A percentile compares a stretch with the other conserved stretches of the same genome.
phyloP scores from a whole-genome alignment of 495 filamentous ascomycete genomes.

The Rostrohypoxylon terebratum region DNA sequence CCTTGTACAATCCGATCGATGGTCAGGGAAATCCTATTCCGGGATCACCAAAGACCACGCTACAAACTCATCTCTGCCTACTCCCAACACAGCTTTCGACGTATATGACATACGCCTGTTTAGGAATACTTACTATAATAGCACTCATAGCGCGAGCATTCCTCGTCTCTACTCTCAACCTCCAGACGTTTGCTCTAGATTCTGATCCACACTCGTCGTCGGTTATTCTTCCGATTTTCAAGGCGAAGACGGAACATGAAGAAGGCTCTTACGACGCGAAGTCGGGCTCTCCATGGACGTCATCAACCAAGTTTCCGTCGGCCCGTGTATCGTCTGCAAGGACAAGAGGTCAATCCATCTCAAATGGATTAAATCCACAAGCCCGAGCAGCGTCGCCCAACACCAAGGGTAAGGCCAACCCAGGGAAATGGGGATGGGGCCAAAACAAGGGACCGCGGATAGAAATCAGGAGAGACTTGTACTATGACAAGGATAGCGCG shows the following conservation, averaged over 20 bases:
- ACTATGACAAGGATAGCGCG: conserved; percentile 51
- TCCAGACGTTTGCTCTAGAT: conserved; percentile 60
- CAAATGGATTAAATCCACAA: conserved; percentile 28
- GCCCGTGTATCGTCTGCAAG: conserved; percentile 40
- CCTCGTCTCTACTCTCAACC: conserved; percentile 61
- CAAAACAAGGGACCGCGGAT: conserved; percentile 54
- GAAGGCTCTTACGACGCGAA: conserved; percentile 48
- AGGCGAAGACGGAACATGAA: conserved; percentile 60
- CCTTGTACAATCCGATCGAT: conserved; percentile 90
- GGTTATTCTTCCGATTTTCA: conserved; percentile 57
- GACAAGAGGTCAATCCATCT: conserved; percentile 39
- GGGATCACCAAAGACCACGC: conserved; percentile 62
- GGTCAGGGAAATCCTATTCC: conserved; percentile 67
- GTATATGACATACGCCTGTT: conserved; percentile 78
- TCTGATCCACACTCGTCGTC: conserved; percentile 35
- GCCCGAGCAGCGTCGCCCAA: conserved; percentile 26
- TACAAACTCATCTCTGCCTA: conserved; percentile 91
- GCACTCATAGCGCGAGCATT: conserved; percentile 71
- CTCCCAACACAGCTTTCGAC: conserved; percentile 88
- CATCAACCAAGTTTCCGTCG: conserved; percentile 45
- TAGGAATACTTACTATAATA: conserved; percentile 70
- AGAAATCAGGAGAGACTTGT: conserved; percentile 56
- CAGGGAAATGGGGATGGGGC: conserved; percentile 56
- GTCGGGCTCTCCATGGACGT: conserved; percentile 36
- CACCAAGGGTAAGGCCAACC: conserved; percentile 24